Evolutionary conservation across 345 rosid species (phyloP), one percentile per base, ranked within the genome.

Genomic region (Lenwebbia sp.): DNA sequence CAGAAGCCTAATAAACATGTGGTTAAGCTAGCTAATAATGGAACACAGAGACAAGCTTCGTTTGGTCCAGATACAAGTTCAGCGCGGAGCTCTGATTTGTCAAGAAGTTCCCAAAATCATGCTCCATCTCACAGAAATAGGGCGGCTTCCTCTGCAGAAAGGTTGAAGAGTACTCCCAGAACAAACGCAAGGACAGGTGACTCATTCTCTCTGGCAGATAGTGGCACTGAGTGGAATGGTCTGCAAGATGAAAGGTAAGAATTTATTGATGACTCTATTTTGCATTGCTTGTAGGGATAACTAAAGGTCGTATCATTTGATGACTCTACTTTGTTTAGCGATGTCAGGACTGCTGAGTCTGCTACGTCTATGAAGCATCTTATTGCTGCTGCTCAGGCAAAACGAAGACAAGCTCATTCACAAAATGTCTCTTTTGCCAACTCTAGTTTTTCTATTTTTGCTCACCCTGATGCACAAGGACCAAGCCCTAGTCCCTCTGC

Each of bases 311-410:
- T 17, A 33, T 70, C 37, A 70, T 70, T 21, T 37, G 81, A 37
- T 70, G 47, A 70, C 81, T 65, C 44, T 65, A 37, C 22, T 33
- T 65, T 30, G 81, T 14, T 70, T 89, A 81, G 84, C 23, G 92
- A 92, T 85, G 89, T 93, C 85, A 92, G 90, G 88, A 90, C 93
- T 85, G 89, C 92, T 55, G 97, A 95, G 89, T 91, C 98, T 85
- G 86, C 86, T 82, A 86, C 85, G 87, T 93, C 98, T 65, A 91
- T 97, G 96, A 95, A 94, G 91, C 88, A 92, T 92, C 97, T 97
- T 82, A 96, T 96, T 90, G 98, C 99, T 84, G 98, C 95, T 84
- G 99, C 99, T 87, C 99, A 94, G 88, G 99, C 95, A 74, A 97
- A 96, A 89, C 93, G 98, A 90, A 94, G 87, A 89, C 92, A 91